phyloP scores from a whole-genome alignment of 257 asterid species.

The Solanum ossicruentum region DNA sequence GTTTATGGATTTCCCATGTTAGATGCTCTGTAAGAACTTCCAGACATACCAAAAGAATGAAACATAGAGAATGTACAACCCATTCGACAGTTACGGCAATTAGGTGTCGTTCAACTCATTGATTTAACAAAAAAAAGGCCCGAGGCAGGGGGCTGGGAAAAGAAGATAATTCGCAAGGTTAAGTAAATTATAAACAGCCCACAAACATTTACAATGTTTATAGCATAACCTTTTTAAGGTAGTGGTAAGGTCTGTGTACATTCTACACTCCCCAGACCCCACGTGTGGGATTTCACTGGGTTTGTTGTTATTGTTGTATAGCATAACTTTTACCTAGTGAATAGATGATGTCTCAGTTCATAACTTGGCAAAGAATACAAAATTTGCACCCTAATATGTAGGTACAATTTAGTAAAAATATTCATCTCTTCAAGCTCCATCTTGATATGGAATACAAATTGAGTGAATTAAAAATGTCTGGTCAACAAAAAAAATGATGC shows the following conservation, averaged over 20 bases:
- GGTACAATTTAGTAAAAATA: background rate
- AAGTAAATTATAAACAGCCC: background rate
- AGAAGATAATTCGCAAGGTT: background rate
- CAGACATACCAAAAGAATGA: background rate
- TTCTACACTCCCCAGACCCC: too few species aligned
- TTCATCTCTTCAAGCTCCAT: background rate
- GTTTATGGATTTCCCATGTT: background rate
- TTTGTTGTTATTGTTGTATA: too few species aligned
- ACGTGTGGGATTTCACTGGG: too few species aligned
- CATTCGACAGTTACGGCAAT: background rate
- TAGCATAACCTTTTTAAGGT: background rate
- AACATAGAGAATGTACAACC: background rate
- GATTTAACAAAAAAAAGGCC: background rate
- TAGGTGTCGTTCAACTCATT: background rate
- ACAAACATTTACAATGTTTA: background rate
- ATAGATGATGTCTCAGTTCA: background rate
- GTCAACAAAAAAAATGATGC: background rate
- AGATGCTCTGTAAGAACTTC: background rate
- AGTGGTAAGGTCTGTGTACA: too few species aligned
- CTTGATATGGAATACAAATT: background rate
- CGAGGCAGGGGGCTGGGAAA: background rate
- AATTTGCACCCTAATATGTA: background rate
- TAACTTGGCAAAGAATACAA: background rate
- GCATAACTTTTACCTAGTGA: background rate
- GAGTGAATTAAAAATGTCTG: background rate